Conservation (phyloP, 2,329 filamentous ascomycete genomes). For the Macrophomina phaseolina region DNA sequence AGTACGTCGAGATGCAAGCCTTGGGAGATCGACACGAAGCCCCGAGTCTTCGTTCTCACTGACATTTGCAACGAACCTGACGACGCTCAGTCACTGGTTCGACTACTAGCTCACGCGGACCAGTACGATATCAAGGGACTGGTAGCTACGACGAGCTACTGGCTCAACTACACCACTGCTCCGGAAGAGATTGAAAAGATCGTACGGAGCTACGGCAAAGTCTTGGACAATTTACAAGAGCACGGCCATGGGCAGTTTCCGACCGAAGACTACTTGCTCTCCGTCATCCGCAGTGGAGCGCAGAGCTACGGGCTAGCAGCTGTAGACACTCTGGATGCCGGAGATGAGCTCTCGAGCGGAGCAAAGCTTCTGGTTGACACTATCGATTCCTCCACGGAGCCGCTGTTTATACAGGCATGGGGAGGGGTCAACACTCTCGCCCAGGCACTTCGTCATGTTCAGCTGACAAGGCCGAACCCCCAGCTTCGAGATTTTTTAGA, state of each 20-base stretch:
- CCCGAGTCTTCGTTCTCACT: conserved; percentile 48
- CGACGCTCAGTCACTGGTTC: conserved; percentile 45
- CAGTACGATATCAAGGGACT: conserved; percentile 47
- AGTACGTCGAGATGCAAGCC: conserved; percentile 29
- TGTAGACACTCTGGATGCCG: conserved; percentile 36
- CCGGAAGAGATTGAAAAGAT: conserved; percentile 45
- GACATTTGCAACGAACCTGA: conserved; percentile 50
- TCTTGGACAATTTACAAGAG: conserved; percentile 55
- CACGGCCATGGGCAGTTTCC: conserved; percentile 53
- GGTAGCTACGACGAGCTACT: conserved; percentile 47
- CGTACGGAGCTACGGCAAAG: conserved; percentile 41
- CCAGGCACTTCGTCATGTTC: conserved; percentile 52
- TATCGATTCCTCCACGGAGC: conserved; percentile 47
- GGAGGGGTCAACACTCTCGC: conserved; percentile 61
- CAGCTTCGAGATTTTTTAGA: conserved; percentile 44
- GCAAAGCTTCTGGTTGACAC: conserved; percentile 52
- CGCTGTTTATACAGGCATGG: conserved; percentile 61
- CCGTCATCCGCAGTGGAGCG: conserved; percentile 48
- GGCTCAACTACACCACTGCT: conserved; percentile 46
- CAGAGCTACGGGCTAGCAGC: conserved; percentile 48
- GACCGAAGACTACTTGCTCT: conserved; percentile 42
- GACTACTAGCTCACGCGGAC: conserved; percentile 46
- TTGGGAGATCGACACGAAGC: conserved; percentile 41
- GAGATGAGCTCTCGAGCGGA: conserved; percentile 49
- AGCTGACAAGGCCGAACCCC: conserved; percentile 34